Base-by-base conservation (phyloP, 306 rosid species). In the Lablab purpureus region DNA sequence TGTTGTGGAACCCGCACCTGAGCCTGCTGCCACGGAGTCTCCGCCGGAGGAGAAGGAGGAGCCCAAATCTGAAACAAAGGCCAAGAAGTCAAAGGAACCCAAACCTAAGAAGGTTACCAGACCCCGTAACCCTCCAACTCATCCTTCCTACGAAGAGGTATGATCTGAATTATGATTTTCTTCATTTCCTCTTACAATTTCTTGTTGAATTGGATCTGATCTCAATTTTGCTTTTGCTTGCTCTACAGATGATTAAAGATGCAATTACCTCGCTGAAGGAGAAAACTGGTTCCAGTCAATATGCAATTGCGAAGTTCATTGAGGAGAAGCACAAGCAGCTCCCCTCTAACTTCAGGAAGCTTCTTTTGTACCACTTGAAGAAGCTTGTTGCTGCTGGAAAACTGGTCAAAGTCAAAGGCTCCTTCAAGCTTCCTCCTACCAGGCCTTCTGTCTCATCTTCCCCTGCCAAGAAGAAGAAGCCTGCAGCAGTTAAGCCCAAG, bases 1-100 rank as follows among this genome's bases (percentile, higher is more conserved):
- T 3, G 78, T 81, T 6, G 71, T 71, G 28, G 93, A 88, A 70
- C 28, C 87, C 0, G 67, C 40, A 1, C 76, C 81, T 0, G 96
- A 62, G 4, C 45, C 68, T 30, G 68, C 22, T 10, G 4, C 3
- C 34, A 10, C 75, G 8, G 88, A 92, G 21, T 82, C 87, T 18
- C 78, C 73, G 0, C 23, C 45, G 0, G 87, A 71, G 32, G 70
- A 62, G 68, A 62, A 62, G 45, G 68, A 62, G 7, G 68, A 30
- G 23, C 43, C 68, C 13, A 62, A 62, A 8, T 41, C 68, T 17
- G 68, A 62, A 32, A 0, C 68, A 3, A 62, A 62, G 68, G 43
- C 68, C 0, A 62, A 62, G 45, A 62, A 62, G 18, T 15, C 68
- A 23, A 62, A 62, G 45, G 68, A 62, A 8, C 68, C 68, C 7